phyloP scores from a whole-genome alignment of 2,329 filamentous ascomycete genomes.

The Exophiala sp. region DNA sequence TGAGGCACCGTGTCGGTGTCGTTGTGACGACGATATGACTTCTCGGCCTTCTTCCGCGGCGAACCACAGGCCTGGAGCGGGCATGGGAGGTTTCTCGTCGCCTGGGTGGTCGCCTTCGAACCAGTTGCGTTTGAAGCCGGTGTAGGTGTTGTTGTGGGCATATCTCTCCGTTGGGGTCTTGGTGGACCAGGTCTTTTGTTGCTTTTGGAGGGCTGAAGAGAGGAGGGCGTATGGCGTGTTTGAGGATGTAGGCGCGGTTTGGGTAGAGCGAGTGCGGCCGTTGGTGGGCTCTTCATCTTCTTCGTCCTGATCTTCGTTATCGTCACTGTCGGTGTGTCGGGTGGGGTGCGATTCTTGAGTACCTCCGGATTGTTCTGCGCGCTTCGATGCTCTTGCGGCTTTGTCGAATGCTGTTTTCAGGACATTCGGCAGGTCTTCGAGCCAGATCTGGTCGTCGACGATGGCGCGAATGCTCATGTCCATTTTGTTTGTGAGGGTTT shows the following conservation, averaged over 20 bases:
- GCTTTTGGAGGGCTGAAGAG: constrained; percentile 30
- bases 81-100: constrained; percentile 52
- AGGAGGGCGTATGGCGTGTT: constrained; percentile 19
- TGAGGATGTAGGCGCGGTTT: constrained; percentile 26
- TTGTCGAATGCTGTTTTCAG: constrained; percentile 44
- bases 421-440: constrained; percentile 43
- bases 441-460: constrained; percentile 54
- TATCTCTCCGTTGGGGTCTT: constrained; percentile 46
- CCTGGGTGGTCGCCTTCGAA: constrained; percentile 58
- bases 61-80: constrained; percentile 62
- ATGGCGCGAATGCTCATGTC: constrained; percentile 57
- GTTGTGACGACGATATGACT: constrained; percentile 29
- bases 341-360: constrained; percentile 32
- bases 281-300: constrained; percentile 30
- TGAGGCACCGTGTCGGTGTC: constrained; percentile 35
- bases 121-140: constrained; percentile 58
- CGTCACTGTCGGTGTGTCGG: constrained; percentile 26
- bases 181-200: constrained; percentile 10
- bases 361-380: constrained; percentile 30
- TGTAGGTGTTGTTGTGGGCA: constrained; percentile 58
- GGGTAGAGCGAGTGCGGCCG: constrained; percentile 13
- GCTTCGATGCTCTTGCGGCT: constrained; percentile 25
- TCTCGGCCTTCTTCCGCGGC: constrained; percentile 42
- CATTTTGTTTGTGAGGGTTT: constrained; percentile 51
- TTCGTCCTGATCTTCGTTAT: constrained; percentile 38